Base-by-base conservation (phyloP, 352 stramenopile genomes). In the Phytophthora uliginosa region DNA sequence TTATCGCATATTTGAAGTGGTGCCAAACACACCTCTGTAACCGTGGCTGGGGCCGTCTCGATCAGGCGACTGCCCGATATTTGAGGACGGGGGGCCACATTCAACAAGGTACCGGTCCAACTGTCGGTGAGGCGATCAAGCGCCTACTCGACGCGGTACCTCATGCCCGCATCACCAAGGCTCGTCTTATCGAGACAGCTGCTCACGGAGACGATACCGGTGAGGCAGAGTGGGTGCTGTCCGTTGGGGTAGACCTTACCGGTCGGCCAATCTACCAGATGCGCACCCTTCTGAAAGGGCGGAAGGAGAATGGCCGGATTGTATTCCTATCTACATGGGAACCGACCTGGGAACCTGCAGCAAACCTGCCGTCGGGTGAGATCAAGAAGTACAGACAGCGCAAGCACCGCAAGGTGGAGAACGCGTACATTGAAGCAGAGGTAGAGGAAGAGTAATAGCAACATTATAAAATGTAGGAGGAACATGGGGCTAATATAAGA, bases 321-420 rank as follows among this genome's bases (percentile, higher is more conserved):
- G 4, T 48, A 1, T 48, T 63, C 26, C 17, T 64, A 6, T 57
- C 40, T 7, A 20, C 17, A 18, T 66, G 59, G 47, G 59, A 66
- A 8, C 59, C 47, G 10, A 66, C 59, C 1, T 53, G 36, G 28
- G 31, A 58, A 9, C 47, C 47, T 3, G 33, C 47, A 4, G 3
- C 22, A 1, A 26, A 26, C 26, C 18, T 68, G 4, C 51, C 51
- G 7, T 61, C 36, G 2, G 10, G 6, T 0, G 50, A 67, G 17
- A 28, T 67, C 1, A 59, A 31, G 15, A 52, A 54, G 7, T 67
- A 67, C 50, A 15, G 60, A 9, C n/a, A 47, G 15, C 50, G 47
- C 36, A 53, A 54, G 15, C 60, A 17, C 8, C 28, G 33, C 4
- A 22, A 28, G 5, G 13, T 24, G n/a, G 22, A 60, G 8, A 26